A percentile compares a stretch with the other conserved stretches of the same genome.
Conservation (phyloP, 495 filamentous ascomycete genomes). For the Xeromyces bisporus region DNA sequence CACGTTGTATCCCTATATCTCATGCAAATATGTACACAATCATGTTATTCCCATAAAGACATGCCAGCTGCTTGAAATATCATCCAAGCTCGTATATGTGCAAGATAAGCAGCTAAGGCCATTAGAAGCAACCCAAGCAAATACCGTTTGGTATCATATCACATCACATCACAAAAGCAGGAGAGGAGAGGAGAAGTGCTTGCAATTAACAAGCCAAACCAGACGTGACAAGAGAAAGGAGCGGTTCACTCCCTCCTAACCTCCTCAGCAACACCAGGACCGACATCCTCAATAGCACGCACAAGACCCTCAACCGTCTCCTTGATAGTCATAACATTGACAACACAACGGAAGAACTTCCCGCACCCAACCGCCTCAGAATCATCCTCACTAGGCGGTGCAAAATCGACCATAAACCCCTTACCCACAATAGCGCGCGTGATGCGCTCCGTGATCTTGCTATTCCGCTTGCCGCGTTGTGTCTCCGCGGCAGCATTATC, state of each 20-base stretch:
- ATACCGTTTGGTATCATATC: too few relatives aligned
- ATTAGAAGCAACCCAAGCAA: too few relatives aligned
- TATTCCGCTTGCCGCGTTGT: constrained; percentile 42
- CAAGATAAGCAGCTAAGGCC: too few relatives aligned
- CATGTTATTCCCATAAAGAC: too few relatives aligned
- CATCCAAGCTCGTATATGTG: too few relatives aligned
- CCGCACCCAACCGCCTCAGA: constrained; percentile 41
- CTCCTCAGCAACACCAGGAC: constrained; percentile 28
- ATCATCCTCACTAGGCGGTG: constrained; percentile 40
- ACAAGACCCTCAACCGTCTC: constrained; percentile 66
- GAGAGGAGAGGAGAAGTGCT: too few relatives aligned
- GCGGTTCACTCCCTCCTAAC: too few relatives aligned
- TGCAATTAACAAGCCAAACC: too few relatives aligned
- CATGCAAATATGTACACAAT: too few relatives aligned
- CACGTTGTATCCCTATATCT: too few relatives aligned
- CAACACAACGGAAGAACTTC: constrained; percentile 76
- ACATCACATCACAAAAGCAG: neutral
- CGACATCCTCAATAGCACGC: constrained; percentile 50
- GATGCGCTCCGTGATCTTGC: constrained; percentile 49
- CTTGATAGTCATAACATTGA: constrained; percentile 55
- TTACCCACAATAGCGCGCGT: constrained; percentile 44
- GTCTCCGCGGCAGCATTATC: constrained; percentile 20
- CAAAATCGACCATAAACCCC: constrained; percentile 93
- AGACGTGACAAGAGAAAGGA: too few relatives aligned
- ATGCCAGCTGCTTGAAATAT: too few relatives aligned